Evolutionary conservation across 495 filamentous ascomycete genomes (phyloP).

Genomic region (Aspergillus bridgeri): DNA sequence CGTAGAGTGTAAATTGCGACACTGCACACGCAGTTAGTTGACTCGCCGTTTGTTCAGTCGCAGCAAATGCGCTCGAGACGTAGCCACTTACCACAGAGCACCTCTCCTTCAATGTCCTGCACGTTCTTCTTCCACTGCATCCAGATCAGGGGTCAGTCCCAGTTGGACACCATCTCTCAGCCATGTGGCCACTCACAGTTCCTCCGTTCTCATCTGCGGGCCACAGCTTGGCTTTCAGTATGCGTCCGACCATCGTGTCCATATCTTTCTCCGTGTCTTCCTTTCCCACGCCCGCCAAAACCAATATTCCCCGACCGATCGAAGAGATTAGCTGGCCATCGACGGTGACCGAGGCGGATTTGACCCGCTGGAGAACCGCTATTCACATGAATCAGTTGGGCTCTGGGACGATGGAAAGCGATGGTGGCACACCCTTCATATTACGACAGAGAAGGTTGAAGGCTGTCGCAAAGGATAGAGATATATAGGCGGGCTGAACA

Average conservation of each 20-base stretch:
- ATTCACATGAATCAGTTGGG: slow-evolving; percentile 6
- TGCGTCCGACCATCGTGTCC: slow-evolving; percentile 75
- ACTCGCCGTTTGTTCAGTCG: not conserved
- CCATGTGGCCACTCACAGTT: slow-evolving; percentile 23
- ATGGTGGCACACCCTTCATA: slow-evolving; percentile 19
- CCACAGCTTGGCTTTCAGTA: slow-evolving; percentile 88
- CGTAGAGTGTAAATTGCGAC: slow-evolving; percentile 97
- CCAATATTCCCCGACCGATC: slow-evolving; percentile 85
- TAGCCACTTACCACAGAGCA: slow-evolving; percentile 72
- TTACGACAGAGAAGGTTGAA: not conserved
- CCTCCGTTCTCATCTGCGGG: slow-evolving; percentile 58
- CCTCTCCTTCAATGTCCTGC: slow-evolving; percentile 79
- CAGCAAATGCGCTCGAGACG: not conserved
- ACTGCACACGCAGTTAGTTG: slow-evolving; percentile 48
- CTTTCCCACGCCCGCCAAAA: slow-evolving; percentile 86
- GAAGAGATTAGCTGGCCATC: slow-evolving; percentile 83
- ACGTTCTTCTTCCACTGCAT: slow-evolving; percentile 83
- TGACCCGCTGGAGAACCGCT: slow-evolving; percentile 94
- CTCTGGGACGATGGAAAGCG: not conserved
- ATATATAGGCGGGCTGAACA: not conserved
- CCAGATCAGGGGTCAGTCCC: not conserved
- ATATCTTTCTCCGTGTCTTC: slow-evolving; percentile 88
- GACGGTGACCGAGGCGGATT: slow-evolving; percentile 98
- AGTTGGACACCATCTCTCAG: not conserved
- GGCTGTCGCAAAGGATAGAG: not conserved